Evolutionary conservation across 2,329 filamentous ascomycete species (phyloP).

Genomic region (Paraconiothyrium brasiliense): DNA sequence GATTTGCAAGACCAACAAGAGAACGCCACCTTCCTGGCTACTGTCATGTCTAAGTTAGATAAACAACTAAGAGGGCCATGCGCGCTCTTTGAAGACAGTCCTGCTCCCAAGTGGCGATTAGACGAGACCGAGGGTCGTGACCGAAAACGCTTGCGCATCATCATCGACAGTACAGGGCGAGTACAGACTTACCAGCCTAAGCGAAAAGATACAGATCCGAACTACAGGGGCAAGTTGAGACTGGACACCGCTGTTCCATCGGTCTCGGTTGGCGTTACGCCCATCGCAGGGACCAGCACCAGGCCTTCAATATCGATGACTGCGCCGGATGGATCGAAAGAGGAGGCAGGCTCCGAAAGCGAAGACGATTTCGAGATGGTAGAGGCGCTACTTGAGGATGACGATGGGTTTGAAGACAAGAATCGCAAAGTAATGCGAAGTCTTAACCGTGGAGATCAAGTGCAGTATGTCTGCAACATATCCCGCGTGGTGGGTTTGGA

Average conservation of each 20-base stretch:
- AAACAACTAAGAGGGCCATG: constrained; percentile 80
- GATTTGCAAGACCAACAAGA: constrained; percentile 93
- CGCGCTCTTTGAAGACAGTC: constrained; percentile 76
- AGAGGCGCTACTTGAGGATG: constrained; percentile 86
- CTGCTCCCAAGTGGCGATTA: constrained; percentile 82
- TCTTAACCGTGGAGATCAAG: constrained; percentile 86
- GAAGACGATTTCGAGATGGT: constrained; percentile 98
- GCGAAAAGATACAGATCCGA: constrained; percentile 69
- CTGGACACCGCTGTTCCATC: constrained; percentile 56
- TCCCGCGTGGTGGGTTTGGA: constrained; percentile 94
- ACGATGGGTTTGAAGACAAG: constrained; percentile 93
- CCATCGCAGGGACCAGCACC: constrained; percentile 30
- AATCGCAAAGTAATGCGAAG: constrained; percentile 98
- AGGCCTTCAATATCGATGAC: constrained; percentile 33
- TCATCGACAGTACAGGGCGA: constrained; percentile 75
- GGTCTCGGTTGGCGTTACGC: constrained; percentile 43
- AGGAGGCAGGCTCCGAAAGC: constrained; percentile 56
- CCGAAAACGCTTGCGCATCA: constrained; percentile 87
- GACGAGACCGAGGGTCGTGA: constrained; percentile 96
- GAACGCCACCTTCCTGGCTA: constrained; percentile 78
- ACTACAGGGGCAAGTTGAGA: constrained; percentile 55
- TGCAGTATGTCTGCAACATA: constrained; percentile 94
- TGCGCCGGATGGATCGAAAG: constrained; percentile 44
- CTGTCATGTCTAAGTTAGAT: constrained; percentile 80
- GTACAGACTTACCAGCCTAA: constrained; percentile 86